A percentile compares a stretch with the other conserved stretches of the same genome.
phyloP scores from a whole-genome alignment of 768 basidiomycete species.

The Cystobasidium tubakii region DNA sequence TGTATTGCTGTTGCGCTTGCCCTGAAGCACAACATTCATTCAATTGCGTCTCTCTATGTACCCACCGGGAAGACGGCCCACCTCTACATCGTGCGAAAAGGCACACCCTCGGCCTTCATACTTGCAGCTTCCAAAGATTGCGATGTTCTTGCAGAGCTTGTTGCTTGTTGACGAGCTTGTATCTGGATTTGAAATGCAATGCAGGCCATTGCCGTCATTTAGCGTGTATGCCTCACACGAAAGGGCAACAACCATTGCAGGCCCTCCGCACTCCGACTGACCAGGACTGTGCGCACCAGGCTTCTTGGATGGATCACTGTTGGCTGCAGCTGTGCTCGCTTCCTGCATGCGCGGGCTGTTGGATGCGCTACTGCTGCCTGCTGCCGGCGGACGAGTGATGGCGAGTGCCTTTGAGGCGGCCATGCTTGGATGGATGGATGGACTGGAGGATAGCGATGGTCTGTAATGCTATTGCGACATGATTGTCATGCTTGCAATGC shows the following conservation, averaged over 20 bases:
- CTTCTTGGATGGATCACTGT: background rate
- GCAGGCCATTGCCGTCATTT: too few species aligned
- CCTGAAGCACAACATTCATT: background rate
- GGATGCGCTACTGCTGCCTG: background rate
- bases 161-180: background rate
- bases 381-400: background rate
- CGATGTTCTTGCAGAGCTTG: constrained; percentile 40
- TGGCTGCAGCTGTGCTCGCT: background rate
- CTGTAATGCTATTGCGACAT: background rate
- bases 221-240: too few species aligned
- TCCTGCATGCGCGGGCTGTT: background rate
- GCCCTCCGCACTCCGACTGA: background rate
- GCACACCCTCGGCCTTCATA: constrained; percentile 79
- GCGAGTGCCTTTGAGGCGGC: background rate
- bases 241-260: background rate
- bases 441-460: background rate
- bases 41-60: background rate
- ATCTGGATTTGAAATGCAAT: background rate
- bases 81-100: constrained; percentile 67
- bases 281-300: background rate
- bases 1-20: background rate
- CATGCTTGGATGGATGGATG: background rate
- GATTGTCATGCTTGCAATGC: background rate
- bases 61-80: background rate
- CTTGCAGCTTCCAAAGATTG: constrained; percentile 63